Evolutionary conservation across 2,329 filamentous ascomycete species (phyloP), one percentile per base, ranked within the genome.

Genomic region (Aspergillus sp.): DNA sequence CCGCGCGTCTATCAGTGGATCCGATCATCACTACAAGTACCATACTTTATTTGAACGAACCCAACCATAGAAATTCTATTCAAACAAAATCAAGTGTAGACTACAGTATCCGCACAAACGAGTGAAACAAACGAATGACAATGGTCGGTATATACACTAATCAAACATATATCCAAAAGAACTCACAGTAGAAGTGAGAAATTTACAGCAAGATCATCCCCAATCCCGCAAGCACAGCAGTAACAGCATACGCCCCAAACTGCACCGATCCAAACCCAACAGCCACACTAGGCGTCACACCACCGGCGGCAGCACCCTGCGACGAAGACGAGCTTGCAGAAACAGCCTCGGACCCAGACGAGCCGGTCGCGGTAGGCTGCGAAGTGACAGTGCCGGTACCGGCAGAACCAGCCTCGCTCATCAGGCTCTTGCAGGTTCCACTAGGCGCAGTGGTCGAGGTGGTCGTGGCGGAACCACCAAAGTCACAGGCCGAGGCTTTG

Each of bases 341-440:
- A 12, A 17, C 37, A 39, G 17, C n/a, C 6, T n/a, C 33, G 6
- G n/a, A 38, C 13, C 6, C 32, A 32, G 54, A 51, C 49, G 6
- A 53, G 49, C n/a, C 25, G 54, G 5, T 53, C 53, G 35, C 63
- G 13, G 59, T 60, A 9, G 52, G 52, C 43, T 59, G 48, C 20
- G 67, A 65, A n/a, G 69, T 69, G n/a, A 73, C 62, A 12, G 58
- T 65, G 17, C 70, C 69, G 4, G 64, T 69, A 7, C 69, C 70
- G 7, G 58, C 63, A 33, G 61, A 57, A 32, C 68, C 70, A 30
- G 71, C 72, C 56, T 71, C 53, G 49, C 62, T 63, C 49, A 74
- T 67, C 50, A 72, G 57, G 0, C 54, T 33, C 5, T 55, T 55
- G 53, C 73, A 75, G 30, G 56, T 61, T 6, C 68, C 70, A 4